Evolutionary conservation across 2,329 filamentous ascomycete species (phyloP), one percentile per base, ranked within the genome.

Genomic region (Epichloe sibirici): DNA sequence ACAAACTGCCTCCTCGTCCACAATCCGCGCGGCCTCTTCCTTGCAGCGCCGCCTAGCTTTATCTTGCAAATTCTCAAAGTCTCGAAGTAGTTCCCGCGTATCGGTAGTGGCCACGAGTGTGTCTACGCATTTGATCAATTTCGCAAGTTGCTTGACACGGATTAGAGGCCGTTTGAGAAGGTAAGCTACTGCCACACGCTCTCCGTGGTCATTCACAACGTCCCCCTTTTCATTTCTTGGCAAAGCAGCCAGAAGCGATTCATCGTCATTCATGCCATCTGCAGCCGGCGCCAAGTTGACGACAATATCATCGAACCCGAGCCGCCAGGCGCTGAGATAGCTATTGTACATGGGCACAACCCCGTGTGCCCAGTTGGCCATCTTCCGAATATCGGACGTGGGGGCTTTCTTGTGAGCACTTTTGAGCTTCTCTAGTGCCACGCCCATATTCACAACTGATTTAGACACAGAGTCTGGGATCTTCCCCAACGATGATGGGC

Each of bases 301-400:
- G 48, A 97, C 83, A 21, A 98, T 82, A 64, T 95, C 90, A 62
- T 95, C 87, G 67, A 97, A 98, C 0, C 93, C 93, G 47, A 97
- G 77, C 34, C 90, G 80, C 93, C 93, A 98, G 7, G 86, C 83
- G 62, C 82, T 82, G 35, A 97, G 76, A 65, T 97, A 98, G 62
- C 88, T 84, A 55, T 82, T 76, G 65, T 98, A 98, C 9, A 91
- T 78, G 52, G 83, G 82, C 45, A 87, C 81, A 0, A 88, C 83
- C 21, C 79, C 81, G 52, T 89, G 81, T 2, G 90, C 86, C 93
- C 93, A 98, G 42, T 76, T 77, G 9, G 94, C 74, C 50, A 98
- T 76, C 13, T 79, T 77, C 53, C 86, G 79, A 2, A 86, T 72
- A 57, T 93, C 83, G 23, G 83, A 76, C 49, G 86, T 74, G 0